Percentiles rank a stretch among this genome's conserved stretches.
Evolutionary conservation across 306 rosid genomes (phyloP).

Genomic region (Quercus gilva): DNA sequence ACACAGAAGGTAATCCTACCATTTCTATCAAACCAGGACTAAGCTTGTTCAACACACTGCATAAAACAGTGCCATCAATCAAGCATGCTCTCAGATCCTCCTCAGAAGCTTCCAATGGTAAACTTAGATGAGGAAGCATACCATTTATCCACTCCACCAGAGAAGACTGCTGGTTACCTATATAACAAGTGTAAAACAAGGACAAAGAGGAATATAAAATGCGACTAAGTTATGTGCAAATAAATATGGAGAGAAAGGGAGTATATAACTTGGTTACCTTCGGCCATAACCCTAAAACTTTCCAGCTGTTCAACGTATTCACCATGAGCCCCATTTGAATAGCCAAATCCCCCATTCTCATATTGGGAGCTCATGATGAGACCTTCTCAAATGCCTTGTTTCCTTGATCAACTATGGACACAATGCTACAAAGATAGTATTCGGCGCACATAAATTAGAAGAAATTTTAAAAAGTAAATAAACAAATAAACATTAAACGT

Average conservation of each 20-base stretch:
- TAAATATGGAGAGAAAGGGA: not conserved
- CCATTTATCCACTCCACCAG: conserved; percentile 79
- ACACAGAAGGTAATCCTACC: conserved; percentile 27
- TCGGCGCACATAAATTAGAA: not conserved
- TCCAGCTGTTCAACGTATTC: conserved; percentile 26
- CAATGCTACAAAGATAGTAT: conserved; percentile 26
- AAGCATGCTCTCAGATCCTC: conserved; percentile 71
- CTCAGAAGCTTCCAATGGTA: conserved; percentile 70
- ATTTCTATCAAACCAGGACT: conserved; percentile 65
- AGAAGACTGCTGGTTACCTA: conserved; percentile 51
- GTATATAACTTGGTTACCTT: conserved; percentile 30
- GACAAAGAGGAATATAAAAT: conserved; percentile 15
- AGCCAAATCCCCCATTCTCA: conserved; percentile 33
- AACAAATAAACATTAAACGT: not conserved
- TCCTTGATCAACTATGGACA: conserved; percentile 18
- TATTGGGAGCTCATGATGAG: conserved; percentile 47
- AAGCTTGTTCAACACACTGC: conserved; percentile 68
- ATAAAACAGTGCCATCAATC: conserved; percentile 75
- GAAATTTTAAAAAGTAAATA: not conserved
- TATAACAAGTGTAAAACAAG: conserved; percentile 19
- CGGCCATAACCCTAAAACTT: conserved; percentile 34
- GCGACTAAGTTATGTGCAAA: not conserved
- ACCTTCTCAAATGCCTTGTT: conserved; percentile 24
- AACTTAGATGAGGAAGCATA: conserved; percentile 64
- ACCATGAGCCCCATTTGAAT: conserved; percentile 36